Base-by-base conservation (phyloP, 2,329 filamentous ascomycete genomes). In the Thelonectria blattea region DNA sequence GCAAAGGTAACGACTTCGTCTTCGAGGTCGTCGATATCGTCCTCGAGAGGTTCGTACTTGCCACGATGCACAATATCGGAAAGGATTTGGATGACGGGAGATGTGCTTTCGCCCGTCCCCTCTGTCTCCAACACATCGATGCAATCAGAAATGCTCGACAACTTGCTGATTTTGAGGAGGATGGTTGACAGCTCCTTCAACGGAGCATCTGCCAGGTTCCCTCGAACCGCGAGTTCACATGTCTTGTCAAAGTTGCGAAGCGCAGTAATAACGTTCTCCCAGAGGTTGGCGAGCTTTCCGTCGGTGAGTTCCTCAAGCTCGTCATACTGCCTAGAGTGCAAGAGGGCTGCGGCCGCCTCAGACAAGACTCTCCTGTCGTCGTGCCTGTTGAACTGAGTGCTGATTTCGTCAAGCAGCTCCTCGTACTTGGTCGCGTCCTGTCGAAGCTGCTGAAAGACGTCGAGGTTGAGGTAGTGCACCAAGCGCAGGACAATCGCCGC, bases 311-410 rank as follows among this genome's bases (percentile, higher is more conserved):
- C 95, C 66, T 93, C 91, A 34, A 97, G 86, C 71, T 97, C 94
- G 62, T 95, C 92, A 63, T 92, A 94, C 62, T 88, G 89, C 65
- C 91, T 89, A 9, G 94, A 93, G 72, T 96, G 92, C 32, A 97
- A 79, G 39, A 99, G 85, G 5, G 93, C 91, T 20, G 88, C 84
- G 27, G 91, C 90, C 14, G 93, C 94, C 75, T 97, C 93, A 11
- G 88, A 87, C 47, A 99, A 82, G 17, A 98, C 93, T 56, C 86
- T 86, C 68, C 91, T 90, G 70, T 96, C 92, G 45, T 91, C 91
- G 72, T 99, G 95, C n/a, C 92, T 88, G 69, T 91, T 88, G 78
- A 99, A 98, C 70, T 99, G 95, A 59, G 92, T 92, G 74, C 91
- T 93, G 68, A 98, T 92, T 70, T 97, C 93, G 67, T 97, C 93